phyloP scores from a whole-genome alignment of 2,329 filamentous ascomycete genomes.

The Xylaria hypoxylon region DNA sequence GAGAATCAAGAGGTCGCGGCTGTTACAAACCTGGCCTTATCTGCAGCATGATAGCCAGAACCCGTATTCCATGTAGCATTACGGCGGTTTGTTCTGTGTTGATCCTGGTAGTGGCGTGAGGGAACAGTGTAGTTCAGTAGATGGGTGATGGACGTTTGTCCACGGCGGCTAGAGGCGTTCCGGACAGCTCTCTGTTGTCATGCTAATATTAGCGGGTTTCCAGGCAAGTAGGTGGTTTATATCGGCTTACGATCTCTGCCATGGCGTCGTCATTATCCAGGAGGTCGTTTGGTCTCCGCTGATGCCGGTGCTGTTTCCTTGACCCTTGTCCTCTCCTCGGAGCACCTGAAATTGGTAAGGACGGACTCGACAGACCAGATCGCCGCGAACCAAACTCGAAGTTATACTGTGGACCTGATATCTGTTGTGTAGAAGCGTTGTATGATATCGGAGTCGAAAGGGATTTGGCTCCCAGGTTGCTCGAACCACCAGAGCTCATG shows the following conservation, averaged over 20 bases:
- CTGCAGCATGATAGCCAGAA: conserved; percentile 88
- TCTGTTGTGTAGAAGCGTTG: conserved; percentile 55
- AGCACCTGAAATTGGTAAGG: conserved; percentile 52
- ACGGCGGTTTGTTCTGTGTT: conserved; percentile 70
- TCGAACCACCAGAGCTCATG: conserved; percentile 52
- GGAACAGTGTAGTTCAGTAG: conserved; percentile 91
- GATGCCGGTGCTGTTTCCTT: conserved; percentile 86
- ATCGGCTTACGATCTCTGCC: conserved; percentile 75
- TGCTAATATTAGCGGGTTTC: conserved; percentile 21
- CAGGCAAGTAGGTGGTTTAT: neutral
- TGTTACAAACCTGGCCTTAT: conserved; percentile 80
- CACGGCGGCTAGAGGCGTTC: conserved; percentile 77
- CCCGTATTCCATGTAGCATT: conserved; percentile 86
- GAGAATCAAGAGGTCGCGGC: conserved; percentile 1
- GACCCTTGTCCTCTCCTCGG: conserved; percentile 81
- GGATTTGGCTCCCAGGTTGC: conserved; percentile 63
- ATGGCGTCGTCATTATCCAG: conserved; percentile 87
- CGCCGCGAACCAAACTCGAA: conserved; percentile 64
- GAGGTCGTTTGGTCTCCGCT: conserved; percentile 71
- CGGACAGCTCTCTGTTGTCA: conserved; percentile 60
- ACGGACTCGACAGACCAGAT: conserved; percentile 54
- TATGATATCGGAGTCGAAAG: conserved; percentile 59
- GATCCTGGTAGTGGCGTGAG: conserved; percentile 72
- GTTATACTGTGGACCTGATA: conserved; percentile 56
- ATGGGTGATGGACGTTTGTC: conserved; percentile 97